These are phyloP conservation scores for Vaccinium corymbosum DNA, from an alignment of 148 eudicot species.

Conservation along the genomic window DNA sequence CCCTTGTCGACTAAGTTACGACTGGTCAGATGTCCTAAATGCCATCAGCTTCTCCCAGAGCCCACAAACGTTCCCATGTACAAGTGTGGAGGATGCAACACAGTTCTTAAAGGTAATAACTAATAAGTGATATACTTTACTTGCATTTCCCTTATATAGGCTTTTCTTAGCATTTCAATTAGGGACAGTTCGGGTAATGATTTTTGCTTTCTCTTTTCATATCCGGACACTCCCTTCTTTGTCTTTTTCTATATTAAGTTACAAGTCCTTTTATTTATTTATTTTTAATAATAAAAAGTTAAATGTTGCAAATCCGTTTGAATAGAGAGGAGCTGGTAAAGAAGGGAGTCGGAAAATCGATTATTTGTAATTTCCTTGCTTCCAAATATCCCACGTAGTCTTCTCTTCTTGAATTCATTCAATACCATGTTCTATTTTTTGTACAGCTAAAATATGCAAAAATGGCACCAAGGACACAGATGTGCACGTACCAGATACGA, in stretches of 20 bases:
- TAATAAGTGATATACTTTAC: slow-evolving; percentile 17
- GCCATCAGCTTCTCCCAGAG: slow-evolving; percentile 59
- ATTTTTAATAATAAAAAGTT: background rate
- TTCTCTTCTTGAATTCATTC: background rate
- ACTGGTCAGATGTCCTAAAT: slow-evolving; percentile 73
- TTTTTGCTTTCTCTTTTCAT: background rate
- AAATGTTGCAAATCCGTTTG: background rate
- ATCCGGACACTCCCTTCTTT: background rate
- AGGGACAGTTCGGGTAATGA: background rate
- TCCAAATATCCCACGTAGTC: slow-evolving; percentile 7
- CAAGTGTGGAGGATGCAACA: slow-evolving; percentile 76
- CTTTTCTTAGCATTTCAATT: background rate
- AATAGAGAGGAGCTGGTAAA: slow-evolving; percentile 13
- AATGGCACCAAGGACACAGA: slow-evolving; percentile 16
- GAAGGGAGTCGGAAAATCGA: slow-evolving; percentile 23
- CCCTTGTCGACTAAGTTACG: slow-evolving; percentile 36
- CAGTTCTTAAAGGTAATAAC: slow-evolving; percentile 61
- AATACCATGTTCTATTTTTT: slow-evolving; percentile 7
- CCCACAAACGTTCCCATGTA: slow-evolving; percentile 54
- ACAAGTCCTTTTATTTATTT: background rate
- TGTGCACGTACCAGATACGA: slow-evolving; percentile 20
- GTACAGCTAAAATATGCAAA: slow-evolving; percentile 57
- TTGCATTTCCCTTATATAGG: background rate
- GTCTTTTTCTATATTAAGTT: too few relatives aligned
- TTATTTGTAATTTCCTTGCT: background rate